A percentile compares a stretch with the other conserved stretches of the same genome.
Conservation (phyloP, 163 green algal genomes). For the Volvox carteri region DNA sequence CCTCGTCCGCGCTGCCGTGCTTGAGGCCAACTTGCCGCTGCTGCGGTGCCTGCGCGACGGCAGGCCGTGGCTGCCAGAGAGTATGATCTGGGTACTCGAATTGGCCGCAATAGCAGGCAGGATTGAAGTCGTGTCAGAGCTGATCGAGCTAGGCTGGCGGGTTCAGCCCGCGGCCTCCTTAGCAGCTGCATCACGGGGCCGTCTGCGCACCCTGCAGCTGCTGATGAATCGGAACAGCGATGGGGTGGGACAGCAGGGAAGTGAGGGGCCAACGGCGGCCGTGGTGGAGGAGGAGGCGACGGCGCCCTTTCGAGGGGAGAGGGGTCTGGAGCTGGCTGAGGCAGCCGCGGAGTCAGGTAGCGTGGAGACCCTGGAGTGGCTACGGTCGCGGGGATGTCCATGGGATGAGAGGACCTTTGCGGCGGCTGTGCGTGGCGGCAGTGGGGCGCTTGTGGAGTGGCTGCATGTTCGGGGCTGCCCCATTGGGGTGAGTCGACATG, state of each 20-base stretch:
- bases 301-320: neutral
- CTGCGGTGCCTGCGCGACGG: neutral
- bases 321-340: neutral
- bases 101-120: neutral
- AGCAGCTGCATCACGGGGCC: neutral
- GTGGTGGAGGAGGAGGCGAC: too few species aligned
- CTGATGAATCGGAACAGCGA: neutral
- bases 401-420: neutral
- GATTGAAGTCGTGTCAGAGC: neutral
- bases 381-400: neutral
- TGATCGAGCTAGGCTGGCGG: neutral
- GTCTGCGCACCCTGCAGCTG: neutral
- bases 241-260: neutral
- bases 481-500: conserved; percentile 4
- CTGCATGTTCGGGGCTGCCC: conserved; percentile 5
- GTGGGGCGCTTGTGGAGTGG: neutral
- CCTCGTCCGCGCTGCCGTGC: neutral
- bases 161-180: too few species aligned
- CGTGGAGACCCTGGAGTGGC: conserved; percentile 4
- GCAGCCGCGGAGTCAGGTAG: neutral
- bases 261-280: neutral
- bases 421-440: neutral
- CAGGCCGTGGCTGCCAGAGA: neutral
- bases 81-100: too few species aligned
- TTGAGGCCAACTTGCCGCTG: neutral